Evolutionary conservation across 2,329 filamentous ascomycete genomes (phyloP), one percentile per base, ranked within the genome.

Genomic region (Conoideocrella luteorostrata): DNA sequence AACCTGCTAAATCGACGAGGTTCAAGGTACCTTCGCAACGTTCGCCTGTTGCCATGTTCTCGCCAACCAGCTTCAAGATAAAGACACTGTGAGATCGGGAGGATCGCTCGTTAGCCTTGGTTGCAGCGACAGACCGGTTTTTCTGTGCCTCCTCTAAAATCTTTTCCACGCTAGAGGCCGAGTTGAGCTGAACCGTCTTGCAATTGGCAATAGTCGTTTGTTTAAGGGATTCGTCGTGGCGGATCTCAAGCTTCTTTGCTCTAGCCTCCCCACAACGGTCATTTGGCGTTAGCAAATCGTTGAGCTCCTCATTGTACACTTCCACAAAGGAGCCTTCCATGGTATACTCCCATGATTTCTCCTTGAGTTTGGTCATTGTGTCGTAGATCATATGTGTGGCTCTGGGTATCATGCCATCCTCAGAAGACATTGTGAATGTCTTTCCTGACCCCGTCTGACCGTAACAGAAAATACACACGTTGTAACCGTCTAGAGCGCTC

Each of bases 381-480:
- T 87, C 79, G 63, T 96, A 96, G 51, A 98, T 95, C 71, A 97
- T 91, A 52, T 87, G 80, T 7, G 94, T 93, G 3, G 93, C 90
- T 7, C 86, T 80, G 2, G 93, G 91, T 47, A 98, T 98, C 84
- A 98, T 96, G 52, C 93, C 93, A 55, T 96, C 88, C 2, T 72
- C 66, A 1, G 84, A 86, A 9, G 87, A 94, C 93, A 98, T 98
- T 4, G 93, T 97, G 60, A 84, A 87, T 0, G 93, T 98, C 72
- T 98, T 98, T 47, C 93, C 93, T 15, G 90, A 93, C 4, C 93
- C 93, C 0, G 93, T 98, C 64, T 98, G 93, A 34, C 93, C 93
- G 59, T 98, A 98, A 60, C 90, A 96, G 68, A 98, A 95, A 50
- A 98, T 97, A 65, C 91, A 97, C 41, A 98, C 93, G 54, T 97